Evolutionary conservation across 345 rosid species (phyloP).

Genomic region (Garcia nutans): DNA sequence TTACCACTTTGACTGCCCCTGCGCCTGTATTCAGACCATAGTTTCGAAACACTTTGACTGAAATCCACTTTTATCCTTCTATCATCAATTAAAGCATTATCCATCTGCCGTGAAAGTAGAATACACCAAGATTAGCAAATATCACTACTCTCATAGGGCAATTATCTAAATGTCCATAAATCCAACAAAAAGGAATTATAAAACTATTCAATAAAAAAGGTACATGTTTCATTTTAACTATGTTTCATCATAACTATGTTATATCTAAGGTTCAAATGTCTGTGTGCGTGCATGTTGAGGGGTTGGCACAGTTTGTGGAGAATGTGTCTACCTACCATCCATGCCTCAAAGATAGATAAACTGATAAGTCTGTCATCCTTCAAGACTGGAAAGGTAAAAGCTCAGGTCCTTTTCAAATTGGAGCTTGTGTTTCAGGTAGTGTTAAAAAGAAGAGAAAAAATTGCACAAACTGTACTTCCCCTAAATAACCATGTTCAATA

Average conservation of each 20-base stretch:
- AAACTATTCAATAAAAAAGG: not conserved
- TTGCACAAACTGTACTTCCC: not conserved
- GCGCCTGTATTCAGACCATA: slow-evolving; percentile 74
- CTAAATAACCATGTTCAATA: not conserved
- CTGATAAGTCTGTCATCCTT: not conserved
- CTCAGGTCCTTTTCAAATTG: not conserved
- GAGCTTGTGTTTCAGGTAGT: not conserved
- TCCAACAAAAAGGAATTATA: not conserved
- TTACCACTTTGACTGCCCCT: slow-evolving; percentile 51
- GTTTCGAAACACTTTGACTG: slow-evolving; percentile 93
- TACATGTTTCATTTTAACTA: not conserved
- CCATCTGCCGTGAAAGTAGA: slow-evolving; percentile 60
- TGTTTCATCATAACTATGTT: too few species aligned
- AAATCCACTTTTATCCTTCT: slow-evolving; percentile 96
- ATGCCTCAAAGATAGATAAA: not conserved
- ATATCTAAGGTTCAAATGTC: not conserved
- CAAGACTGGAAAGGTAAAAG: not conserved
- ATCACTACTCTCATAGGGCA: not conserved
- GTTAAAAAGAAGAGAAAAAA: not conserved
- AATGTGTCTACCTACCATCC: not conserved
- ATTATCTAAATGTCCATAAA: too few species aligned
- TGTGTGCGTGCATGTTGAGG: too few species aligned
- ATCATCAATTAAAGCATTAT: slow-evolving; percentile 95
- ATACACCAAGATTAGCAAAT: not conserved
- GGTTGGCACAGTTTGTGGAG: not conserved